These are phyloP conservation scores for Akanthomyces dipterigenus DNA, from an alignment of 2,329 filamentous ascomycete species.

Conservation along the genomic window DNA sequence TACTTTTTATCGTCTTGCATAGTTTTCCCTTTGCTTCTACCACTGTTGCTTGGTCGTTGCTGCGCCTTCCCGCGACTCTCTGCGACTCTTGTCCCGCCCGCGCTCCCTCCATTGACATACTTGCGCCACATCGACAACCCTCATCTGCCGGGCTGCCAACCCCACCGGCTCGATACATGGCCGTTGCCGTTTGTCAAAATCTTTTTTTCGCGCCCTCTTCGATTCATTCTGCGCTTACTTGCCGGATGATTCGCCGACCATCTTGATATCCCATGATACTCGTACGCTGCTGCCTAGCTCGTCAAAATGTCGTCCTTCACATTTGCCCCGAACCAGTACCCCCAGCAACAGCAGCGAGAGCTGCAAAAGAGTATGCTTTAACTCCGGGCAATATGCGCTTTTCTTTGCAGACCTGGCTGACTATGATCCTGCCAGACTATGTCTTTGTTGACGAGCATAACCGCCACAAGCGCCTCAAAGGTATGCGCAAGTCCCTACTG, in stretches of 20 bases:
- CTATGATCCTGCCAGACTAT: slow-evolving; percentile 61
- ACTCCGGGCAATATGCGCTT: not conserved
- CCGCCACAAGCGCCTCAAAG: slow-evolving; percentile 92
- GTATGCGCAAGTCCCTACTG: slow-evolving; percentile 39
- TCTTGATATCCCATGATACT: slow-evolving; percentile 41
- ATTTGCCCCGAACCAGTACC: slow-evolving; percentile 56
- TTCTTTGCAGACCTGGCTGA: slow-evolving; percentile 23
- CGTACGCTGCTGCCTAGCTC: slow-evolving; percentile 55
- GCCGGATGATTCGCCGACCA: not conserved
- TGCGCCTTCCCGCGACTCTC: not conserved
- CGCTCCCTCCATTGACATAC: not conserved
- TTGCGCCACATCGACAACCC: slow-evolving; percentile 1
- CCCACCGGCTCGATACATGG: slow-evolving; percentile 8
- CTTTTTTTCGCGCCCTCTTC: not conserved
- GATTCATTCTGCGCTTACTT: not conserved
- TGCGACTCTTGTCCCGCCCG: not conserved
- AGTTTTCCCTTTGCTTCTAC: not conserved
- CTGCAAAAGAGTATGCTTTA: slow-evolving; percentile 25
- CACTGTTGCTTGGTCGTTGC: not conserved
- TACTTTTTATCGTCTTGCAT: not conserved
- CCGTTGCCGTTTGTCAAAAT: slow-evolving; percentile 4
- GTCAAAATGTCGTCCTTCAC: slow-evolving; percentile 69
- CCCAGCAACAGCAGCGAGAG: slow-evolving; percentile 39
- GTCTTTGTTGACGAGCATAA: slow-evolving; percentile 99
- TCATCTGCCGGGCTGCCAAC: not conserved